Evolutionary conservation across 768 basidiomycete species (phyloP).

Genomic region (Hypsizygus marmoreus): DNA sequence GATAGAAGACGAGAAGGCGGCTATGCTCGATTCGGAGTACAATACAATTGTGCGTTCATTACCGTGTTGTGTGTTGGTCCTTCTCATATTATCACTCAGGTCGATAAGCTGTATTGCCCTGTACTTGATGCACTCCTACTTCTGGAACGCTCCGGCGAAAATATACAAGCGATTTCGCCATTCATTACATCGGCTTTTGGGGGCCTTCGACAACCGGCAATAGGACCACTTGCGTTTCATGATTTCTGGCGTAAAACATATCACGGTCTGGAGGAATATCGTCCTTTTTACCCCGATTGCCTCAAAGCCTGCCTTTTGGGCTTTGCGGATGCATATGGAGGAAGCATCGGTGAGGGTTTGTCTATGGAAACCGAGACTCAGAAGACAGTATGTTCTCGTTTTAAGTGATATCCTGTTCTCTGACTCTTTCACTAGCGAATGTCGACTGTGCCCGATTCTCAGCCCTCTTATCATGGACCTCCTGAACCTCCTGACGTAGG

Average conservation of each 20-base stretch:
- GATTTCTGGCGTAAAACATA: constrained; percentile 62
- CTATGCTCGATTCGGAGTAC: constrained; percentile 46
- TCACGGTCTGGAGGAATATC: constrained; percentile 40
- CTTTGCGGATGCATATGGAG: constrained; percentile 48
- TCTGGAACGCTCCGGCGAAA: constrained; percentile 40
- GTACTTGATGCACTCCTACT: constrained; percentile 40
- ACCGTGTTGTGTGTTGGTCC: not conserved
- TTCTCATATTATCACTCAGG: constrained; percentile 20
- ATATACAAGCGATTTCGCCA: constrained; percentile 40
- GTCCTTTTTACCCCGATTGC: constrained; percentile 42
- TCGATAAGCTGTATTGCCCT: constrained; percentile 44
- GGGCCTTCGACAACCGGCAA: constrained; percentile 41
- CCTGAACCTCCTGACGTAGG: too few relatives aligned
- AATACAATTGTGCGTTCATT: constrained; percentile 44
- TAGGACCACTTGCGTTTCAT: constrained; percentile 55
- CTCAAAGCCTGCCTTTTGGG: constrained; percentile 47
- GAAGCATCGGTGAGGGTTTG: constrained; percentile 47
- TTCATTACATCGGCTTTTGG: constrained; percentile 56
- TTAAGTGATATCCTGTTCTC: not conserved
- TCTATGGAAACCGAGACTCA: constrained; percentile 39
- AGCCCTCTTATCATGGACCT: constrained; percentile 17
- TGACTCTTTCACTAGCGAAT: not conserved
- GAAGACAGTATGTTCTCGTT: constrained; percentile 28
- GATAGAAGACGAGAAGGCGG: constrained; percentile 49
- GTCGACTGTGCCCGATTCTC: constrained; percentile 31